A percentile compares a stretch with the other conserved stretches of the same genome.
Conservation (phyloP, 192 early-diverging fungal genomes). For the Podila epigama region DNA sequence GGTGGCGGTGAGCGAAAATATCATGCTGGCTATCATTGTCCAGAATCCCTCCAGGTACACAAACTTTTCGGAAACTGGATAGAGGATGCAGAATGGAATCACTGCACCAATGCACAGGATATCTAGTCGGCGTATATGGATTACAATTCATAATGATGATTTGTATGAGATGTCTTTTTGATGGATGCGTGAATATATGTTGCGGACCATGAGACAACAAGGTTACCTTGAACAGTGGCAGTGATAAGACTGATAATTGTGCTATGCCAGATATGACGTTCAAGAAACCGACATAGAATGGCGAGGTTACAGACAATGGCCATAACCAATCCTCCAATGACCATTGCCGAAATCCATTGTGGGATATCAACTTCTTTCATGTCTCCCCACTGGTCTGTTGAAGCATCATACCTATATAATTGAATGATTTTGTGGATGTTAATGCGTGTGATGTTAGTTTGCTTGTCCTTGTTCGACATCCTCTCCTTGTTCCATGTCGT, state of each 20-base stretch:
- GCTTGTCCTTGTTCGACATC: too few species aligned
- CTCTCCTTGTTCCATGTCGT: too few species aligned
- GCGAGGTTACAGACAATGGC: conserved; percentile 26
- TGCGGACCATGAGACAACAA: too few species aligned
- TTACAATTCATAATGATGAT: background rate
- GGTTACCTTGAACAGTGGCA: conserved; percentile 22
- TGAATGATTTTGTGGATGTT: background rate
- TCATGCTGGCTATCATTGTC: conserved; percentile 26
- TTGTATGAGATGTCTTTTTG: background rate
- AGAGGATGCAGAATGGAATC: conserved; percentile 24
- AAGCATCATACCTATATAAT: conserved; percentile 10
- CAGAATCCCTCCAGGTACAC: conserved; percentile 34
- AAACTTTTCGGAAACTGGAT: conserved; percentile 17
- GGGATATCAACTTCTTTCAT: conserved; percentile 1
- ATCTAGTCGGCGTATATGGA: background rate
- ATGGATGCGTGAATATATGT: too few species aligned
- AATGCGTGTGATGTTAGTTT: background rate
- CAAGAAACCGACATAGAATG: conserved; percentile 33
- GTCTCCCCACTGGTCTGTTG: conserved; percentile 1
- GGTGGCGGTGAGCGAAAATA: conserved; percentile 22
- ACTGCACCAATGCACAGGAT: conserved; percentile 18
- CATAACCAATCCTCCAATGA: conserved; percentile 18
- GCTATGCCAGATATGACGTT: conserved; percentile 14
- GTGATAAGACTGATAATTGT: conserved; percentile 17
- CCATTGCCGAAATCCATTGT: conserved; percentile 16